Evolutionary conservation across 1,284 basidiomycete species (phyloP).

Genomic region (Microbotryum intermedium): DNA sequence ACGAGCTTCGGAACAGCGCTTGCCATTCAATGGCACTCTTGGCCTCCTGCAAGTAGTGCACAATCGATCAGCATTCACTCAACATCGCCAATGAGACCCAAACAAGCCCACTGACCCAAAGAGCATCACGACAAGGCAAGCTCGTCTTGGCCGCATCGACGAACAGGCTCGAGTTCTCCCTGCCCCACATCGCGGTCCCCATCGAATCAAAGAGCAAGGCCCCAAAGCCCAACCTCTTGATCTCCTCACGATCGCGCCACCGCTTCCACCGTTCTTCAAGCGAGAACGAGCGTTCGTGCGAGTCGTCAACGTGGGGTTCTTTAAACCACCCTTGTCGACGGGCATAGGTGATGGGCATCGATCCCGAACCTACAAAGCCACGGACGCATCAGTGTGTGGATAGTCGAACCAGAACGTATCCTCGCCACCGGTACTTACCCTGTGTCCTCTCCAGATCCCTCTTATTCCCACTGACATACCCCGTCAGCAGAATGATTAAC

Average conservation of each 20-base stretch:
- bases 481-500: conserved; percentile 19
- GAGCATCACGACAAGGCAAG: conserved; percentile 19
- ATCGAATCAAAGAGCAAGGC: conserved; percentile 25
- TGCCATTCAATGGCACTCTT: conserved; percentile 18
- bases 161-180: conserved; percentile 17
- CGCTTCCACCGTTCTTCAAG: conserved; percentile 28
- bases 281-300: conserved; percentile 10
- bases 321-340: conserved; percentile 28
- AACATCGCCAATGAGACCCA: neutral
- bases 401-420: no score
- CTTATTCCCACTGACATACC: conserved; percentile 27
- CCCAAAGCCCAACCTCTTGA: conserved; percentile 22
- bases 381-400: no score
- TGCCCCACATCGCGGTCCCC: conserved; percentile 21
- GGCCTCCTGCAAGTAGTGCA: conserved; percentile 14
- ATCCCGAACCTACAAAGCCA: conserved; percentile 4
- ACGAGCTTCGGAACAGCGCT: conserved; percentile 6
- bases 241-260: conserved; percentile 28
- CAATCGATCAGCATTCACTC: neutral
- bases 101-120: conserved; percentile 19
- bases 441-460: conserved; percentile 27
- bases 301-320: conserved; percentile 13
- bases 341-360: conserved; percentile 25
- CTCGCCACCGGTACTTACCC: neutral
- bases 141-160: conserved; percentile 25